Percentiles rank a stretch among this genome's conserved stretches.
These are phyloP conservation scores for Urtica urens DNA, from an alignment of 306 rosid species.

Conservation along the genomic window DNA sequence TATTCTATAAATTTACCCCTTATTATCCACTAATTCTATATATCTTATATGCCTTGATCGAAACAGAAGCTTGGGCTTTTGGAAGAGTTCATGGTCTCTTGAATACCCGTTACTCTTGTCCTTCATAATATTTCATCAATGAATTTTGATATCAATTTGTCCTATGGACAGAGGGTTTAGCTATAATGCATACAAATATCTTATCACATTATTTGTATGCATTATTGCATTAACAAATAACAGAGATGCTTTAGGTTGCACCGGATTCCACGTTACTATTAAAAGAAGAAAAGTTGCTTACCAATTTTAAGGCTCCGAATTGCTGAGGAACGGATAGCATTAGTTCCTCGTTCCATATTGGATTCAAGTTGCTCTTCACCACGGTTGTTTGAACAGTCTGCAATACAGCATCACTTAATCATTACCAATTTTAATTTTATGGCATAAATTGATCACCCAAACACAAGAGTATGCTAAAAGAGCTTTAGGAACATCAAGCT, in stretches of 20 bases:
- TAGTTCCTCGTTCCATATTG: constrained; percentile 96
- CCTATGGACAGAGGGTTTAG: too few relatives aligned
- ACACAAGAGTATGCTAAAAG: background rate
- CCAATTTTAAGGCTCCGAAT: constrained; percentile 75
- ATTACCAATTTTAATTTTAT: constrained; percentile 4
- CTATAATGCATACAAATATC: background rate
- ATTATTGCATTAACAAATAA: background rate
- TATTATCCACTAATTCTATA: too few relatives aligned
- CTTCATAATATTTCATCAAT: too few relatives aligned
- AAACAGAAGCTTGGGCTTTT: too few relatives aligned
- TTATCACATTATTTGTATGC: background rate
- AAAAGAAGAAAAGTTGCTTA: constrained; percentile 17
- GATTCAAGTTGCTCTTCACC: constrained; percentile 74
- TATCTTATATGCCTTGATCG: too few relatives aligned
- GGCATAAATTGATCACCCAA: background rate
- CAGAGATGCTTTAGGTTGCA: too few relatives aligned
- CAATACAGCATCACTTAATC: constrained; percentile 11
- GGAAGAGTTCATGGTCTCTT: too few relatives aligned
- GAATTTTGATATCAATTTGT: too few relatives aligned
- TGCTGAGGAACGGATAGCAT: constrained; percentile 87
- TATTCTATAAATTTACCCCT: too few relatives aligned
- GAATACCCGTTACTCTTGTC: too few relatives aligned
- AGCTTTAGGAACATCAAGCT: background rate
- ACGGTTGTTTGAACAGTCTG: constrained; percentile 67
- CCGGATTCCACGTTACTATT: too few relatives aligned